phyloP scores from a whole-genome alignment of 2,329 filamentous ascomycete genomes.

The Dissoconium aciculare region DNA sequence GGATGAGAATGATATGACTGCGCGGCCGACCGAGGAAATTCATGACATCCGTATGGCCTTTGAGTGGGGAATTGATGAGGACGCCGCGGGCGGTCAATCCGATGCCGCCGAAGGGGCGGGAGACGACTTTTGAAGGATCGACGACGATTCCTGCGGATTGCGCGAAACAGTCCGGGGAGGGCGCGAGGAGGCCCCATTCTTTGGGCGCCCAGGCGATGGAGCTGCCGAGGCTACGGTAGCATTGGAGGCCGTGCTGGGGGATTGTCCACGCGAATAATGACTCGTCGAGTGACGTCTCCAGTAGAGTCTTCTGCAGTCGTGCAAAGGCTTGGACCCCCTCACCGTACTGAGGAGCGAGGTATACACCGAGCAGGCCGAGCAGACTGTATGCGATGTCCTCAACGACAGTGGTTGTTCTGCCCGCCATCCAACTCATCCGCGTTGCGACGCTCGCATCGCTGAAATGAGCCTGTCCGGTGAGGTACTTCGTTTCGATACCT shows the following conservation, averaged over 20 bases:
- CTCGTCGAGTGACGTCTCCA: background rate
- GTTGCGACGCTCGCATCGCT: background rate
- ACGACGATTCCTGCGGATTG: too few relatives aligned
- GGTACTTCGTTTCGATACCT: background rate
- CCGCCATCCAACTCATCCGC: slow-evolving; percentile 4
- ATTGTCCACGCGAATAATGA: background rate
- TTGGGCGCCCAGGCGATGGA: background rate
- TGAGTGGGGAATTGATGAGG: too few relatives aligned
- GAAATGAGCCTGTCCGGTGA: background rate
- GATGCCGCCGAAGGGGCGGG: too few relatives aligned
- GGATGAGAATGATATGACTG: too few relatives aligned
- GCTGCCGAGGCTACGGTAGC: background rate
- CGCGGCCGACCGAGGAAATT: too few relatives aligned
- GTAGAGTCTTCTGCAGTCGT: background rate
- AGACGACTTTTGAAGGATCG: too few relatives aligned
- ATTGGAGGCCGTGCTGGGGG: too few relatives aligned
- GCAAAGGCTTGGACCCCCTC: slow-evolving; percentile 7
- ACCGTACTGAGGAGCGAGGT: slow-evolving; percentile 31
- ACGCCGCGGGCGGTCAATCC: too few relatives aligned
- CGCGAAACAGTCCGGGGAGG: slow-evolving; percentile 1
- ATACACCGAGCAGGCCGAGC: slow-evolving; percentile 30
- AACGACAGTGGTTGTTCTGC: slow-evolving; percentile 3
- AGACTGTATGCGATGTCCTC: slow-evolving; percentile 33
- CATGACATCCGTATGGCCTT: too few relatives aligned
- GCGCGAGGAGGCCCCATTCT: background rate